These are phyloP conservation scores for Curvularia sp. DNA, from an alignment of 2,329 filamentous ascomycete genomes.

Conservation along the genomic window DNA sequence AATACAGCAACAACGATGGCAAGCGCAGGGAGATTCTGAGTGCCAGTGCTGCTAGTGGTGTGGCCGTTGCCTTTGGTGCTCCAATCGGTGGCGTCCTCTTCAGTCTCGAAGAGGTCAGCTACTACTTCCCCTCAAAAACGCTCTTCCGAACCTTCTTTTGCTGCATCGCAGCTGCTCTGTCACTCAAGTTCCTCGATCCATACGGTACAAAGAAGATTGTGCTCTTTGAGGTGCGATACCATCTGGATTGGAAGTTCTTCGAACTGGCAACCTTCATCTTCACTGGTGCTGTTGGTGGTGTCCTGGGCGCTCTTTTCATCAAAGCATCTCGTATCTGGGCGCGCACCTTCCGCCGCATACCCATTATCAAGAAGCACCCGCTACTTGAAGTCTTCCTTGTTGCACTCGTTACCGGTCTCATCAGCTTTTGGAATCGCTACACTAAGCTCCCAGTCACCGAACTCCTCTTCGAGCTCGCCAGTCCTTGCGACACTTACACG, in stretches of 20 bases:
- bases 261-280: slow-evolving; percentile 85
- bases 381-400: slow-evolving; percentile 88
- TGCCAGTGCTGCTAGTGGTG: slow-evolving; percentile 87
- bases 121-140: slow-evolving; percentile 97
- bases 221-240: slow-evolving; percentile 90
- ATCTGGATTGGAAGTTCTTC: slow-evolving; percentile 91
- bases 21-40: slow-evolving; percentile 95
- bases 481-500: slow-evolving; percentile 78
- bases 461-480: slow-evolving; percentile 86
- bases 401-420: slow-evolving; percentile 79
- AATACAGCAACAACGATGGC: slow-evolving; percentile 92
- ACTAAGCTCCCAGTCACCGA: slow-evolving; percentile 91
- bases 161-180: slow-evolving; percentile 88
- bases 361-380: slow-evolving; percentile 80
- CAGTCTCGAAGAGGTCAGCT: slow-evolving; percentile 91
- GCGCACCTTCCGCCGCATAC: slow-evolving; percentile 81
- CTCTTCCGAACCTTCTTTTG: slow-evolving; percentile 98
- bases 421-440: slow-evolving; percentile 92
- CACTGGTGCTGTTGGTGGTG: slow-evolving; percentile 85
- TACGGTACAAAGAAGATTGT: slow-evolving; percentile 98
- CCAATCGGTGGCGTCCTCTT: slow-evolving; percentile 91
- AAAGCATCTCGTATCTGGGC: slow-evolving; percentile 94
- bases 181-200: slow-evolving; percentile 92
- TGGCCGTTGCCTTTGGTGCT: slow-evolving; percentile 92
- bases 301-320: slow-evolving; percentile 89